A percentile compares a stretch with the other conserved stretches of the same genome.
These are phyloP conservation scores for Phanerodontia chrysosporium DNA, from an alignment of 768 basidiomycete species.

Conservation along the genomic window DNA sequence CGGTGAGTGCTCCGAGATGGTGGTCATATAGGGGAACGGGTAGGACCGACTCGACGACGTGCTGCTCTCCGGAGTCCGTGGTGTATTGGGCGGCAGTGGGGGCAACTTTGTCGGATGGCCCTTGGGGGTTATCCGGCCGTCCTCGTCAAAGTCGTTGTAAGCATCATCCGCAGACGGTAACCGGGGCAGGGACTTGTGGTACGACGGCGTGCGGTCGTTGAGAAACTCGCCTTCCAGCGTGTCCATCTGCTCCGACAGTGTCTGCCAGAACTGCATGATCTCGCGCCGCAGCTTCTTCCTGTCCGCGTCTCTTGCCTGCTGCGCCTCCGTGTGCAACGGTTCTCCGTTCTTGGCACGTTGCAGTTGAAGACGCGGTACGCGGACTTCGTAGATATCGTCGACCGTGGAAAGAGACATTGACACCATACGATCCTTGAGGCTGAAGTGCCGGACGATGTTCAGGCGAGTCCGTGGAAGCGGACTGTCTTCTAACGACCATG, in stretches of 20 bases:
- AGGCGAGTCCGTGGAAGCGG: constrained; percentile 28
- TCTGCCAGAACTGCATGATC: constrained; percentile 66
- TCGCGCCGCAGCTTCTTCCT: constrained; percentile 51
- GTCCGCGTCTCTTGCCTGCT: constrained; percentile 27
- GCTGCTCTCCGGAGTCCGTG: constrained; percentile 4
- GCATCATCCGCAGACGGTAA: constrained; percentile 55
- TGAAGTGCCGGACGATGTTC: constrained; percentile 41
- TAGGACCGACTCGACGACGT: background rate
- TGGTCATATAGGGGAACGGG: background rate
- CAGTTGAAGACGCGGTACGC: constrained; percentile 58
- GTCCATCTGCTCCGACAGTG: constrained; percentile 56
- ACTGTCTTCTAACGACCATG: constrained; percentile 17
- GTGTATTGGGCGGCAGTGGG: constrained; percentile 18
- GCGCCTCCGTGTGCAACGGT: constrained; percentile 11
- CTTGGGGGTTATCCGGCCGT: constrained; percentile 18
- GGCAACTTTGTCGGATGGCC: constrained; percentile 15
- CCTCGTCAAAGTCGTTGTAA: constrained; percentile 28
- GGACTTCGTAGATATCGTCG: constrained; percentile 58
- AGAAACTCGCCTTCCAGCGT: constrained; percentile 46
- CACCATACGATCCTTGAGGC: constrained; percentile 31
- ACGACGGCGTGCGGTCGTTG: constrained; percentile 14
- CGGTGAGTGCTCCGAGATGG: background rate
- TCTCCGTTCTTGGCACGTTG: constrained; percentile 24
- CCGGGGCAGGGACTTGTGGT: constrained; percentile 52
- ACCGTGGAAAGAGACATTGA: constrained; percentile 43